phyloP scores from a whole-genome alignment of 306 rosid species.

The Fragaria ananassa region DNA sequence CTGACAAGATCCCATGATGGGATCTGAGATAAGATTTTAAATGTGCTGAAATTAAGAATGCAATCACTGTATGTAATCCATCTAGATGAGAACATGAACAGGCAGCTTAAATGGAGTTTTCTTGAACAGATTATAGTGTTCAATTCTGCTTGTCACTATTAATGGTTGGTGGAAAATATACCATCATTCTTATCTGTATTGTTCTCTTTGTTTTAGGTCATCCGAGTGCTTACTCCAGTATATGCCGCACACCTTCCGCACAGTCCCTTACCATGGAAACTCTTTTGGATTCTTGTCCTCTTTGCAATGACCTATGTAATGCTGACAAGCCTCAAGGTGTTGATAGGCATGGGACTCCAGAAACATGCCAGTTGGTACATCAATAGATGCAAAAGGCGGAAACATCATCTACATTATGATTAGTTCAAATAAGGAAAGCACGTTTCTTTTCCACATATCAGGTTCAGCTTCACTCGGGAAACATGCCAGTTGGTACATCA shows the following conservation, averaged over 20 bases:
- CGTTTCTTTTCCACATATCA: slow-evolving; percentile 2
- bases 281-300: slow-evolving; percentile 59
- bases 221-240: slow-evolving; percentile 92
- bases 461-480: slow-evolving; percentile 32
- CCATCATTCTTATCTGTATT: background rate
- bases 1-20: background rate
- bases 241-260: slow-evolving; percentile 72
- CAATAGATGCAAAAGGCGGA: slow-evolving; percentile 69
- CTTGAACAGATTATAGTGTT: background rate
- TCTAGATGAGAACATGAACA: background rate
- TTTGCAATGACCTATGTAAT: slow-evolving; percentile 64
- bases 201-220: slow-evolving; percentile 49
- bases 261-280: slow-evolving; percentile 72
- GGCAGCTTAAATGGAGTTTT: background rate
- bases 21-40: background rate
- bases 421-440: slow-evolving; percentile 26
- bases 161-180: background rate
- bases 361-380: slow-evolving; percentile 86
- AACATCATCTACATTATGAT: slow-evolving; percentile 78
- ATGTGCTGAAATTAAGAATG: background rate
- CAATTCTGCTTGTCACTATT: background rate
- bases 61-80: background rate
- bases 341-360: slow-evolving; percentile 74
- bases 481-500: slow-evolving; percentile 81
- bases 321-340: slow-evolving; percentile 92